Conservation (phyloP, 768 basidiomycete genomes). For the Leccinum olivaceopallidum region DNA sequence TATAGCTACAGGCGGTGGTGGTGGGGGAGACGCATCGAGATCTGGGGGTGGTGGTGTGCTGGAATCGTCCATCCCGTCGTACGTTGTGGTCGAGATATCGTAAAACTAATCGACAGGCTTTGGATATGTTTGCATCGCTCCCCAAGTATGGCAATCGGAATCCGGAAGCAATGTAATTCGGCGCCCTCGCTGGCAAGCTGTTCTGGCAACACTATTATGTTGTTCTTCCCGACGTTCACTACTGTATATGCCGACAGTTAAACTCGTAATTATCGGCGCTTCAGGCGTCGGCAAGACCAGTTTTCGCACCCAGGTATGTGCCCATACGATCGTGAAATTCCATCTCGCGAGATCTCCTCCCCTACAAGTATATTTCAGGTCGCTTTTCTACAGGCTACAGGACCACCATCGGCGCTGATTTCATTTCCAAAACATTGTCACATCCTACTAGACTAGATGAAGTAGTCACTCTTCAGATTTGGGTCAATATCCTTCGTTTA, state of each 20-base stretch:
- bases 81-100: constrained; percentile 1
- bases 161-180: neutral
- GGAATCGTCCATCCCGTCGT: constrained; percentile 25
- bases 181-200: neutral
- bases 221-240: constrained; percentile 7
- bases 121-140: neutral
- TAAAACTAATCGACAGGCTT: neutral
- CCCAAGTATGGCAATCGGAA: constrained; percentile 14
- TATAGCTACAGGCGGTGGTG: constrained; percentile 45
- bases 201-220: constrained; percentile 13
- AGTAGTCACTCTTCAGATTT: constrained; percentile 67
- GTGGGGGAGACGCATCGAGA: constrained; percentile 44
- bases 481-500: constrained; percentile 40
- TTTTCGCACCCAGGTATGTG: constrained; percentile 66
- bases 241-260: constrained; percentile 64
- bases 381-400: constrained; percentile 76
- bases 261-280: constrained; percentile 79
- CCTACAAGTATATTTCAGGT: constrained; percentile 68
- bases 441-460: constrained; percentile 57
- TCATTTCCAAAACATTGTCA: constrained; percentile 72
- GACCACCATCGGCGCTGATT: constrained; percentile 90
- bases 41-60: constrained; percentile 40
- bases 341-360: neutral
- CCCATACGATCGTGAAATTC: neutral
- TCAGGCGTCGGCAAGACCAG: constrained; percentile 88